Base-by-base conservation (phyloP, 2,329 filamentous ascomycete species). In the Immersiporthe knoxdaviesiana region DNA sequence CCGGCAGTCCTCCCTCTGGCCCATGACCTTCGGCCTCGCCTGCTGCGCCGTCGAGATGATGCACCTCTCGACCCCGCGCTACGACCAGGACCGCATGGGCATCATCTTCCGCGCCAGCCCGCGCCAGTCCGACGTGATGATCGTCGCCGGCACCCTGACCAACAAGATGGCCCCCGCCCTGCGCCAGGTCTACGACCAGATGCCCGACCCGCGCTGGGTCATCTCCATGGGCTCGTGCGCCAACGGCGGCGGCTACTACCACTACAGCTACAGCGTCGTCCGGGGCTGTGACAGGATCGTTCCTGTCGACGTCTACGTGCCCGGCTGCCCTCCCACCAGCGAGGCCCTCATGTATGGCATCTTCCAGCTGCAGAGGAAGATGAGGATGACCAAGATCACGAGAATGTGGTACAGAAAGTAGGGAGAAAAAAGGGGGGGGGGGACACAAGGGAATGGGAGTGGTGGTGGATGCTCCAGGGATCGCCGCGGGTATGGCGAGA, bases 151-250 rank as follows among this genome's bases (percentile, higher is more conserved):
- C 70, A 97, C 94, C 39, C 87, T 97, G 72, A 97, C 93, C 75
- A 97, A 97, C 86, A 97, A 97, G 85, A 97, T 97, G 94, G 93
- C 93, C 0, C 93, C 94, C 2, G 94, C 94, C 44, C 84, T 97
- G 77, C 87, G 94, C 80, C 92, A 96, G 82, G 91, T 97, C 72
- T 97, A 97, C 83, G 94, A 97, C 80, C 94, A 97, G 84, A 97
- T 97, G 93, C 93, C 93, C 39, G 93, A 97, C 41, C 93, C 93
- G 24, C 87, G 91, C 77, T 97, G 93, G 93, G 93, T 84, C 30
- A 87, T 91, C 73, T 90, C 87, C 74, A 91, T 91, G 89, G 90
- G 90, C 8, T 89, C 85, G 68, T 92, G 90, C 76, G 89, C 90
- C 35, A 92, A 92, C 75, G 89, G 90, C 30, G 90, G 90, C 68